phyloP scores from a whole-genome alignment of 805 yeast species.

The Kodamaea nitidulidarum region DNA sequence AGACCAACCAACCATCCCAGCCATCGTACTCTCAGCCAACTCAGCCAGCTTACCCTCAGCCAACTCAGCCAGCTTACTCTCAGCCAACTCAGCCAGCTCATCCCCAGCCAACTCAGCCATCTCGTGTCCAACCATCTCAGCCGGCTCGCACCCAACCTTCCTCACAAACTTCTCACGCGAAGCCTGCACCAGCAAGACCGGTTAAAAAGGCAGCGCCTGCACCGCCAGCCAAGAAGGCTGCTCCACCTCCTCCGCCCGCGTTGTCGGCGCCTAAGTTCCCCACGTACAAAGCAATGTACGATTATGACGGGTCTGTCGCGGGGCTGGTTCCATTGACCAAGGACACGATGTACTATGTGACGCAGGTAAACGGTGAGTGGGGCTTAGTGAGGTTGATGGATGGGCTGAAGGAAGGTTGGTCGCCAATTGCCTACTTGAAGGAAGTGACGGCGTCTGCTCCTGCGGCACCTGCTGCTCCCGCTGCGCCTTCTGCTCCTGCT shows the following conservation, averaged over 20 bases:
- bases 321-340: slow-evolving; percentile 75
- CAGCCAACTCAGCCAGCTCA: slow-evolving; percentile 9
- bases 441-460: slow-evolving; percentile 47
- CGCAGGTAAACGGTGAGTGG: slow-evolving; percentile 87
- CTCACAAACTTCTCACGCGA: slow-evolving; percentile 1
- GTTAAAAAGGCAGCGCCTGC: slow-evolving; percentile 48
- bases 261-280: slow-evolving; percentile 53
- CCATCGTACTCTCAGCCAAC: slow-evolving; percentile 22
- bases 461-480: slow-evolving; percentile 22
- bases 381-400: slow-evolving; percentile 78
- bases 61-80: slow-evolving; percentile 8
- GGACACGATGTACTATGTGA: slow-evolving; percentile 70
- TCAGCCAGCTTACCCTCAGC: slow-evolving; percentile 17
- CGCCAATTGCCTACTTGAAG: slow-evolving; percentile 87
- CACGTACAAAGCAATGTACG: slow-evolving; percentile 79
- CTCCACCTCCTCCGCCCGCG: slow-evolving; percentile 63
- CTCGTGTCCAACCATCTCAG: neutral
- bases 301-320: slow-evolving; percentile 80
- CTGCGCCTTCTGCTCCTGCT: slow-evolving; percentile 35
- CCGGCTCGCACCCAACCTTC: slow-evolving; percentile 1
- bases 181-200: slow-evolving; percentile 23
- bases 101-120: slow-evolving; percentile 1
- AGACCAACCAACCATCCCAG: too few relatives aligned
- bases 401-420: slow-evolving; percentile 89
- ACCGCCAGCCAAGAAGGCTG: slow-evolving; percentile 51